These are phyloP conservation scores for Arthrobotrys musiformis DNA, from an alignment of 2,329 filamentous ascomycete genomes.

Conservation along the genomic window DNA sequence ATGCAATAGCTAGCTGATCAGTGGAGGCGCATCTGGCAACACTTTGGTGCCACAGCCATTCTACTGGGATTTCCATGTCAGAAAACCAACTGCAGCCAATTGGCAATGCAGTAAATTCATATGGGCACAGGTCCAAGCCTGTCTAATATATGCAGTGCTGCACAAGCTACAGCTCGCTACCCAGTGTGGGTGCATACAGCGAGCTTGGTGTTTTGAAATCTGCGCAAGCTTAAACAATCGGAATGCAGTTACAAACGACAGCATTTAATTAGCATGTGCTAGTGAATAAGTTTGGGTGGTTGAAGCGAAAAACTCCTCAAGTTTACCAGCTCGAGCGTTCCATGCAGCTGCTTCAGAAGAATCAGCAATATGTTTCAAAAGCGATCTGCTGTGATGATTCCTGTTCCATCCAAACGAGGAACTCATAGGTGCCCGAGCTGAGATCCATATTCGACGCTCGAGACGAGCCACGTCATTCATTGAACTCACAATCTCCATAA, in stretches of 20 bases:
- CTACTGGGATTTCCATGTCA: slow-evolving; percentile 52
- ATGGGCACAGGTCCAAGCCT: slow-evolving; percentile 30
- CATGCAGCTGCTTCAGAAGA: slow-evolving; percentile 50
- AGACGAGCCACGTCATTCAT: slow-evolving; percentile 49
- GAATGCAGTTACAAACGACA: slow-evolving; percentile 33
- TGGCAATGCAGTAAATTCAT: slow-evolving; percentile 47
- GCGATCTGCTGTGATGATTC: slow-evolving; percentile 50
- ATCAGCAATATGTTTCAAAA: slow-evolving; percentile 51
- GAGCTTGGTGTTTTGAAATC: slow-evolving; percentile 47
- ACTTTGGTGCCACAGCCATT: slow-evolving; percentile 48
- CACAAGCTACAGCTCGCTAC: slow-evolving; percentile 51
- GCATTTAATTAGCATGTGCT: slow-evolving; percentile 37
- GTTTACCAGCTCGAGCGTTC: slow-evolving; percentile 9
- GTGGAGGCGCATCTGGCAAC: slow-evolving; percentile 35
- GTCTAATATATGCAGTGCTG: slow-evolving; percentile 39
- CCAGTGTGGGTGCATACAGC: slow-evolving; percentile 9
- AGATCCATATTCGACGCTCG: background rate
- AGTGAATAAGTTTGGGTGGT: slow-evolving; percentile 31
- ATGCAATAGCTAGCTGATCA: slow-evolving; percentile 12
- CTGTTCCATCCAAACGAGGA: slow-evolving; percentile 35
- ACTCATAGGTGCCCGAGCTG: slow-evolving; percentile 32
- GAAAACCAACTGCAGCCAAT: slow-evolving; percentile 34
- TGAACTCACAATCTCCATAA: slow-evolving; percentile 10
- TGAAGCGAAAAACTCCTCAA: slow-evolving; percentile 35
- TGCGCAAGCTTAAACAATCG: slow-evolving; percentile 35